These are phyloP conservation scores for Exutisphaerella laricina DNA, from an alignment of 2,329 filamentous ascomycete genomes.

Conservation along the genomic window DNA sequence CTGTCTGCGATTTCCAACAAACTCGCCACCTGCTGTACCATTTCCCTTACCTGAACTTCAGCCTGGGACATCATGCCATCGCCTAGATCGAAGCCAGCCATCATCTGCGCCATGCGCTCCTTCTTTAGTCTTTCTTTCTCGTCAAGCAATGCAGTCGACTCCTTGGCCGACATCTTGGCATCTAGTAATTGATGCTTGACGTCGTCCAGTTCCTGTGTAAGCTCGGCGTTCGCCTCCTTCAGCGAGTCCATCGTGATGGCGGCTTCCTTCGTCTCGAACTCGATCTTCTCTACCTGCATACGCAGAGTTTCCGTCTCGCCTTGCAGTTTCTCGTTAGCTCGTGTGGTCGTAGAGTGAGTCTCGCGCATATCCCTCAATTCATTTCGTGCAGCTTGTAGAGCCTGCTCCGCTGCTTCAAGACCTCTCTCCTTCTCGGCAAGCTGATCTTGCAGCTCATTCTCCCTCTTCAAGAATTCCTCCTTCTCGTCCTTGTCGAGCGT, in stretches of 20 bases:
- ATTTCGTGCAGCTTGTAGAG: constrained; percentile 74
- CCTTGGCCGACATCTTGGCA: constrained; percentile 93
- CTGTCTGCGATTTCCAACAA: constrained; percentile 69
- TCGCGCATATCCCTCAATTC: constrained; percentile 83
- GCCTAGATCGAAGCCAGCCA: constrained; percentile 95
- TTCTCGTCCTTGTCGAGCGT: constrained; percentile 92
- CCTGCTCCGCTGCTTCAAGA: constrained; percentile 72
- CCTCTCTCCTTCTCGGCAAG: constrained; percentile 86
- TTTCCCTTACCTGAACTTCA: constrained; percentile 74
- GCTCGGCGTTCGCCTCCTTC: constrained; percentile 90
- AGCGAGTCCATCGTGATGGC: constrained; percentile 96
- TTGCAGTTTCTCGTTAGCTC: constrained; percentile 83
- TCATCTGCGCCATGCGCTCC: constrained; percentile 99
- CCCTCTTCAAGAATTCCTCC: constrained; percentile 88
- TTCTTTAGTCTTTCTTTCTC: constrained; percentile 99
- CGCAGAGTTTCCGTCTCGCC: constrained; percentile 86
- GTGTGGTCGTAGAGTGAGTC: constrained; percentile 72
- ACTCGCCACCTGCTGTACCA: constrained; percentile 76
- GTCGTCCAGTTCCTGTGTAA: constrained; percentile 87
- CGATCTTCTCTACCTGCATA: constrained; percentile 94
- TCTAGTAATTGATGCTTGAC: constrained; percentile 94
- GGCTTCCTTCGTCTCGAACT: constrained; percentile 94
- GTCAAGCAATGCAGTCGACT: constrained; percentile 80
- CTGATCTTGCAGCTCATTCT: constrained; percentile 97
- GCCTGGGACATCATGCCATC: constrained; percentile 91